Conservation (phyloP, 2,329 filamentous ascomycete species). For the Colletotrichum lentis region DNA sequence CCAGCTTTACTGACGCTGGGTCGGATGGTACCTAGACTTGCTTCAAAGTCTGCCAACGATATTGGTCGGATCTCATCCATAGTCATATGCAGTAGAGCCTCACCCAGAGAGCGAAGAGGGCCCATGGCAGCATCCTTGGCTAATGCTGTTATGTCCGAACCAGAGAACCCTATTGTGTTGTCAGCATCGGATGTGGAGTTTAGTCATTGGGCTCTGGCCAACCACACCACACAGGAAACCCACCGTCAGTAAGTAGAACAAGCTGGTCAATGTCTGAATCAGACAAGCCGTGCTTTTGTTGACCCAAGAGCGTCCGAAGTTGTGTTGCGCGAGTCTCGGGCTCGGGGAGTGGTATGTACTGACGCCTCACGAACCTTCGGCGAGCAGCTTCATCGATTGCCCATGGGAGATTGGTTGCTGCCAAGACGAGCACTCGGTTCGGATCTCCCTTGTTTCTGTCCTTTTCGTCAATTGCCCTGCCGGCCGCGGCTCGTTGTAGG, state of each 20-base stretch:
- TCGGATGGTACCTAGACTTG: constrained; percentile 83
- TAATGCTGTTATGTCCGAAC: constrained; percentile 93
- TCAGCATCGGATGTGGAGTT: constrained; percentile 27
- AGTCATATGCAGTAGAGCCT: constrained; percentile 86
- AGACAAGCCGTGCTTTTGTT: constrained; percentile 84
- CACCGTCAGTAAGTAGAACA: constrained; percentile 86
- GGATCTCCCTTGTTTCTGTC: constrained; percentile 80
- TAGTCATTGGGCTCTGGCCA: not conserved
- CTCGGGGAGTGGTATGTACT: constrained; percentile 96
- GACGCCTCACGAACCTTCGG: constrained; percentile 86
- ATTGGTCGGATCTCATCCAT: constrained; percentile 96
- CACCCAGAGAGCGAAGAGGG: constrained; percentile 86
- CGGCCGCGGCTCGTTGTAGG: constrained; percentile 88
- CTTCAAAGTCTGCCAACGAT: constrained; percentile 80
- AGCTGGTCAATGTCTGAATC: constrained; percentile 76
- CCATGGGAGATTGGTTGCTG: constrained; percentile 96
- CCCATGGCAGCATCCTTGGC: constrained; percentile 99
- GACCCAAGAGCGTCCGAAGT: constrained; percentile 78
- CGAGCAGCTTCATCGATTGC: constrained; percentile 96
- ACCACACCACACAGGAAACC: constrained; percentile 42
- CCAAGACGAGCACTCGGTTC: constrained; percentile 88
- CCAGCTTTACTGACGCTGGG: constrained; percentile 89
- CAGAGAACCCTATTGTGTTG: constrained; percentile 79
- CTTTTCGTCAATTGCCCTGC: constrained; percentile 73
- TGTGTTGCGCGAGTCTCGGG: constrained; percentile 81